Base-by-base conservation (phyloP, 306 rosid genomes). In the Alnus rubra region DNA sequence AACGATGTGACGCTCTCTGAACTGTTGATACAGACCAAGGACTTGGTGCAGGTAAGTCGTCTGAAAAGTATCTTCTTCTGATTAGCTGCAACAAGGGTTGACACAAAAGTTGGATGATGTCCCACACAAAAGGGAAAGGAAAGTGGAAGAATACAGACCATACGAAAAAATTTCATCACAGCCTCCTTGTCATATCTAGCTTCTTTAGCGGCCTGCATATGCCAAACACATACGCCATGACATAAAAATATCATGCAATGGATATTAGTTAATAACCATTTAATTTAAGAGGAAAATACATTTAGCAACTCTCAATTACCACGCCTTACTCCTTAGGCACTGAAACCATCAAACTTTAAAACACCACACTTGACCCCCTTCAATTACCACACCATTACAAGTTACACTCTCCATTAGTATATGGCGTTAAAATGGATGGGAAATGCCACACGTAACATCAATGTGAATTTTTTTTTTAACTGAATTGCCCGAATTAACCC, bases 171-270 rank as follows among this genome's bases (percentile, higher is more conserved):
- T 78, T 88, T 96, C 83, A 80, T 80, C 85, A 93, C 91, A 16
- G 96, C 97, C 89, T 96, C 99, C 82, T 93, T 96, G 89, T 96
- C 99, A 78, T 86, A 88, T 82, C 98, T 93, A 58, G 97, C 94
- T 73, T 96, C 97, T 89, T 90, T 96, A 73, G 96, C 98, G 69
- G 99, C 98, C 99, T 96, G 88, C 76, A 80, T 60, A 80, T 47
- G 63, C 59, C 74, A 83, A 68, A 77, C 78, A 74, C 65, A 70
- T 53, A 80, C 81, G 72, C 50, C 75, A 73, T 55, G 64, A 71
- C 62, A 33, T 65, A 2, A 11, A 54, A 55, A n/a, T 55, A 55
- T 8, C 3, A n/a, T 7, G 1, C 19, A 2, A 2, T 7, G 15
- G 9, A 55, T n/a, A n/a, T 28, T 23, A 59, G 15, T 59, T 28